Conservation (phyloP, 2,329 filamentous ascomycete species). For the Magnaporthiopsis rhizophila region DNA sequence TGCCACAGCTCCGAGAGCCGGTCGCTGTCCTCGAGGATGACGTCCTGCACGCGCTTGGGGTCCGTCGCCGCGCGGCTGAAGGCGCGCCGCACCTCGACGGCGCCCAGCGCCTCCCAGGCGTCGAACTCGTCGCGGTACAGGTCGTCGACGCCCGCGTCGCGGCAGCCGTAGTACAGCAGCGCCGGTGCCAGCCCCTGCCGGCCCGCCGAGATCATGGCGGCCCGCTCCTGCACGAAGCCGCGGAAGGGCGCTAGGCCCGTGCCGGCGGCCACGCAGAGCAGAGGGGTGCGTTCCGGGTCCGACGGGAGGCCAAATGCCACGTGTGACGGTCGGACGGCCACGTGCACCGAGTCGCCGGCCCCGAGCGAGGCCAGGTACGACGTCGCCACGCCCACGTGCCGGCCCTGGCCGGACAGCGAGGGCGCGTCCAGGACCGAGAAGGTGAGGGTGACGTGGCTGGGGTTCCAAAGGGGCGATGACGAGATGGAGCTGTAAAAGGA, state of each 20-base stretch:
- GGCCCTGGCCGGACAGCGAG: conserved; percentile 37
- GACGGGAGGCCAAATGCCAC: conserved; percentile 39
- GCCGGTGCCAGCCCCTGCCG: conserved; percentile 11
- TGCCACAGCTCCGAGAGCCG: conserved; percentile 31
- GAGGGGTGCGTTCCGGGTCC: conserved; percentile 34
- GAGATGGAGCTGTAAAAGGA: conserved; percentile 49
- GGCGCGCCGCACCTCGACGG: conserved; percentile 12
- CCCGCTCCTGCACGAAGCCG: conserved; percentile 54
- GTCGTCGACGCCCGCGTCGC: conserved; percentile 11
- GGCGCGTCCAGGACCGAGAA: conserved; percentile 57
- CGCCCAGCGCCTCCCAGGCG: conserved; percentile 9
- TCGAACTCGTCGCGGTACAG: conserved; percentile 13
- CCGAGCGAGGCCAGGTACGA: conserved; percentile 47
- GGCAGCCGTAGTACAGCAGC: conserved; percentile 15
- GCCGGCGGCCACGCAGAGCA: conserved; percentile 44
- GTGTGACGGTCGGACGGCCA: conserved; percentile 40
- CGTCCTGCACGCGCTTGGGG: conserved; percentile 39
- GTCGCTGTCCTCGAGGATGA: conserved; percentile 27
- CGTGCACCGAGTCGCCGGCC: conserved; percentile 32
- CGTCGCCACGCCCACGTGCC: conserved; percentile 48
- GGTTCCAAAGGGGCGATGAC: conserved; percentile 56
- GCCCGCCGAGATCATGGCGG: conserved; percentile 37
- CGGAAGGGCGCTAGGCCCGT: conserved; percentile 54
- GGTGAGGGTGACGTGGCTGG: conserved; percentile 52
- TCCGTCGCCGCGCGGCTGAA: conserved; percentile 21